A percentile compares a stretch with the other conserved stretches of the same genome.
Conservation (phyloP, 1,284 basidiomycete species). For the Coniferiporia weirii region DNA sequence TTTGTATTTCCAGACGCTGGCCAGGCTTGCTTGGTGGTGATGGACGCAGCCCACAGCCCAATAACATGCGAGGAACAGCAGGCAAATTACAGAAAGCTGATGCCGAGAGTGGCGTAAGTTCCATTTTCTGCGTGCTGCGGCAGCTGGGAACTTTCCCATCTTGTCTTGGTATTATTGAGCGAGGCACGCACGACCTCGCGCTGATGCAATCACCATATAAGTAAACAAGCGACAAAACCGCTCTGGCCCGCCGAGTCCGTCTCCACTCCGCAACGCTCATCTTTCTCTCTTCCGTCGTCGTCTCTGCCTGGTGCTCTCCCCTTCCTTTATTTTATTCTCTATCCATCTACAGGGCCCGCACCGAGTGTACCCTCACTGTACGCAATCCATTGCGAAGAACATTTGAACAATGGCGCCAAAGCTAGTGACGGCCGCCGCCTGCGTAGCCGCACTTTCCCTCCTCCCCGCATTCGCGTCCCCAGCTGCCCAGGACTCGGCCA, state of each 20-base stretch:
- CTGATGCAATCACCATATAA: not conserved
- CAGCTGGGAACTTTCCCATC: slow-evolving; percentile 5
- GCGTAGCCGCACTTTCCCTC: not conserved
- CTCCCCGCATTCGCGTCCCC: slow-evolving; percentile 8
- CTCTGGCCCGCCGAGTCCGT: not conserved
- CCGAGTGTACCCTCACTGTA: too few species aligned
- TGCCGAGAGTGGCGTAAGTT: too few species aligned
- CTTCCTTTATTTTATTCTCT: not conserved
- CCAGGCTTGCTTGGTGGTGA: too few species aligned
- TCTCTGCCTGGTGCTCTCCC: not conserved
- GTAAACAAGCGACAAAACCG: not conserved
- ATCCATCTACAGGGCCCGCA: not conserved
- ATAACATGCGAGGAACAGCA: too few species aligned
- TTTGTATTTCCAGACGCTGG: too few species aligned
- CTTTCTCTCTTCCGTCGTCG: too few species aligned
- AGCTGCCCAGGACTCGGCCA: not conserved
- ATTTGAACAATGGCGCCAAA: not conserved
- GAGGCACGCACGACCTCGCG: not conserved
- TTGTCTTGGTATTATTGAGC: too few species aligned
- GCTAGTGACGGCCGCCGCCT: not conserved
- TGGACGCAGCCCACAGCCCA: too few species aligned
- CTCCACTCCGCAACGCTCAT: too few species aligned
- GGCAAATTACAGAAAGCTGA: too few species aligned
- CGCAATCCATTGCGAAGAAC: not conserved
- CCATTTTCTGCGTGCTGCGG: slow-evolving; percentile 3